Base-by-base conservation (phyloP, 2,329 filamentous ascomycete genomes). In the Alternaria angustiovoidea region DNA sequence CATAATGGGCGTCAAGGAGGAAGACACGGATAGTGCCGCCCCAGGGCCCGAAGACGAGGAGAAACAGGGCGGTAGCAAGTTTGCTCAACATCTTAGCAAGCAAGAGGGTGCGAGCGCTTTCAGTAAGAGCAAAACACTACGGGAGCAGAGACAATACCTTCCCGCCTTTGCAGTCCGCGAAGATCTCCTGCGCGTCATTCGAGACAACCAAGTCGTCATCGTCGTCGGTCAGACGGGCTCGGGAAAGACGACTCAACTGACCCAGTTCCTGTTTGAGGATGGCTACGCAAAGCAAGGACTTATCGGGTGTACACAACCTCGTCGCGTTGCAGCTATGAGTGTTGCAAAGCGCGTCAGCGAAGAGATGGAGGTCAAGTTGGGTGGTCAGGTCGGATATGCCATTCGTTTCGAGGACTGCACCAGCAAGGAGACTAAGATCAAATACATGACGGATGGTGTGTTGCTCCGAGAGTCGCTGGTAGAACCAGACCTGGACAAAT, bases 401-500 rank as follows among this genome's bases (percentile, higher is more conserved):
- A 99, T 99, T 75, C 93, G 95, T 54, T 99, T 99, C 72, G 95
- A 99, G 76, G 96, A 99, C 77, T 97, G 94, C 78, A 99, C 95
- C 1, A 97, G 93, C 82, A 93, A 93, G 68, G 91, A 98, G 59
- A 99, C 95, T 0, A 85, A 90, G 61, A 98, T 99, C 81, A 99
- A 99, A 80, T 99, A 99, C 79, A 97, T 99, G 94, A 99, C 95
- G 0, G 96, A 99, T 73, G 95, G 95, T 82, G 92, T 99, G 22
- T 82, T 99, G 44, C 86, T 99, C 32, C 88, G 95, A 81, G 96
- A 99, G 74, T 97, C 93, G 6, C 84, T 99, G 11, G 94, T 93
- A 61, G 94, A 98, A 78, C 88, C 91, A 7, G 94, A 99, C 76
- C 84, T 99, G 46, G 95, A 98, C 78, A 92, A 92, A 66, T 99